Percentiles rank a stretch among this genome's conserved stretches.
phyloP scores from a whole-genome alignment of 2,329 filamentous ascomycete genomes.

The Colletotrichum camelliae region DNA sequence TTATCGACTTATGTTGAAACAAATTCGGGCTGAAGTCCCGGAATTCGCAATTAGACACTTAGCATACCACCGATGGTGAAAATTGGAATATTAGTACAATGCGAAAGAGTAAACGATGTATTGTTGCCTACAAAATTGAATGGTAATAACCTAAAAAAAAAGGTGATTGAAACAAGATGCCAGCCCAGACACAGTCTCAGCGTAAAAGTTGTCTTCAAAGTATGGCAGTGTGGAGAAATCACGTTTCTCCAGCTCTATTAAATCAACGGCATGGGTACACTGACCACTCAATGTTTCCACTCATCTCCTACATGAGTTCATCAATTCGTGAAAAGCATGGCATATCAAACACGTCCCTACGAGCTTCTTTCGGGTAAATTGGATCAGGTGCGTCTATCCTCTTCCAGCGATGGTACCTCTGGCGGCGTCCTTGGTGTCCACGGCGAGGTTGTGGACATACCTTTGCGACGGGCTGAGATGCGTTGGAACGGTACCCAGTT shows the following conservation, averaged over 20 bases:
- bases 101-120: neutral
- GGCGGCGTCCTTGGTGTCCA: neutral
- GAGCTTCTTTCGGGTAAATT: neutral
- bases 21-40: neutral
- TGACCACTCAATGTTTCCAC: neutral
- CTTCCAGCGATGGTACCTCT: neutral
- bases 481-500: conserved; percentile 33
- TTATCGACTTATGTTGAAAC: neutral
- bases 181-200: neutral
- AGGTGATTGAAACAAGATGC: neutral
- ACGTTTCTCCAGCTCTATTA: neutral
- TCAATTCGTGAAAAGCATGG: neutral
- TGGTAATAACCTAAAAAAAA: neutral
- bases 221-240: neutral
- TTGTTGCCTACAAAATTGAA: neutral
- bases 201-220: neutral
- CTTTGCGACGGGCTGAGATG: neutral
- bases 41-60: too few relatives aligned
- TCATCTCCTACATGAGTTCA: neutral
- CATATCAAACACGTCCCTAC: neutral
- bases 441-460: neutral
- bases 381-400: neutral
- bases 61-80: neutral
- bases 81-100: neutral
- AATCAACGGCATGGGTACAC: neutral